Evolutionary conservation across 192 early-diverging fungal genomes (phyloP).

Genomic region (Entophlyctis helioformis): DNA sequence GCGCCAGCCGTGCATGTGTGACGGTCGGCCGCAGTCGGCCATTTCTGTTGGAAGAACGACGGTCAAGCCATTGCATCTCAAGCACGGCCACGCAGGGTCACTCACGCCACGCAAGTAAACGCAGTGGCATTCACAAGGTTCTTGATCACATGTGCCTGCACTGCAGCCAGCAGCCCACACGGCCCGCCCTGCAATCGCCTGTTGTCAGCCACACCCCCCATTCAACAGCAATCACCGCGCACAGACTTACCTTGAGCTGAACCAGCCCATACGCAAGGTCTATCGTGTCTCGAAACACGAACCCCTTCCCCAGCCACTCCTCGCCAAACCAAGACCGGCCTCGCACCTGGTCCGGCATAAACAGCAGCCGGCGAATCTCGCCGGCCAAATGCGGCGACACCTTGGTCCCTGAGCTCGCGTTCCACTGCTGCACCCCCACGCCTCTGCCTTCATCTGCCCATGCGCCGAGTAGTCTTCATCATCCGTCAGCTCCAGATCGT

Average conservation of each 20-base stretch:
- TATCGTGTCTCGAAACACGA: conserved; percentile 11
- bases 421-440: background rate
- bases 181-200: conserved; percentile 25
- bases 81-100: background rate
- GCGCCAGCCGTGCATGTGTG: conserved; percentile 7
- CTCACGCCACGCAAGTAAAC: background rate
- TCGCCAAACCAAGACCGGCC: conserved; percentile 8
- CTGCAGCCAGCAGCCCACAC: conserved; percentile 35
- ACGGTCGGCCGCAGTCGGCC: conserved; percentile 13
- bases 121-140: conserved; percentile 4
- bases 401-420: background rate
- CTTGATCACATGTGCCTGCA: conserved; percentile 32
- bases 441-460: conserved; percentile 8
- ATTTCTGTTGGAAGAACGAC: background rate
- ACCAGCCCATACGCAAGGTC: conserved; percentile 31
- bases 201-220: background rate
- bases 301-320: conserved; percentile 34
- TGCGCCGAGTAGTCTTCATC: no score
- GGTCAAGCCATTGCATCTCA: background rate
- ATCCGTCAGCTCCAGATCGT: conserved; percentile 11
- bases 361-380: conserved; percentile 3
- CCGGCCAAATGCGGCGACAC: conserved; percentile 7
- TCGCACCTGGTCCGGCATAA: conserved; percentile 7
- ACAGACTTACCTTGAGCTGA: conserved; percentile 24
- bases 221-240: background rate